phyloP scores from a whole-genome alignment of 2,329 filamentous ascomycete genomes.

The Berkeleyomyces rouxiae region DNA sequence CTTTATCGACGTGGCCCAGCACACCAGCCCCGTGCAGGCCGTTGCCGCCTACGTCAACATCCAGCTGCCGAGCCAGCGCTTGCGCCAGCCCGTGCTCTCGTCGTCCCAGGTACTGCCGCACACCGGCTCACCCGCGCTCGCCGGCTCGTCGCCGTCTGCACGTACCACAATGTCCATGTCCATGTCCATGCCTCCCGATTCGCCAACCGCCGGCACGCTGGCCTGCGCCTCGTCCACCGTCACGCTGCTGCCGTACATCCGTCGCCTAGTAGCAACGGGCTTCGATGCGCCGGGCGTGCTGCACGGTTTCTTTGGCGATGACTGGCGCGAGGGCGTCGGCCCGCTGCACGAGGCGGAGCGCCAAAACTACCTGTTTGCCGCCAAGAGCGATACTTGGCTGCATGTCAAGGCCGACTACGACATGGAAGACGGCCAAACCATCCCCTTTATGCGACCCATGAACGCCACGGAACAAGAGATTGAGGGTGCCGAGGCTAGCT shows the following conservation, averaged over 20 bases:
- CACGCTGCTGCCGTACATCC: constrained; percentile 74
- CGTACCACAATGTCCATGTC: not conserved
- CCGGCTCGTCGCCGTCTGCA: constrained; percentile 14
- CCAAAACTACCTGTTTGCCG: constrained; percentile 86
- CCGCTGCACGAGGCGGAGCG: constrained; percentile 76
- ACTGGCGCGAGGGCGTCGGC: constrained; percentile 68
- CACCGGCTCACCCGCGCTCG: constrained; percentile 19
- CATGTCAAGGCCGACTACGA: constrained; percentile 84
- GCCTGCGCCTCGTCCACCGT: constrained; percentile 25
- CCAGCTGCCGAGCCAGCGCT: constrained; percentile 66
- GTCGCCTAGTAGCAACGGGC: constrained; percentile 76
- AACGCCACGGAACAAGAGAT: constrained; percentile 67
- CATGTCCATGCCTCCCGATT: constrained; percentile 1
- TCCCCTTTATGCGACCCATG: constrained; percentile 78
- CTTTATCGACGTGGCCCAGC: constrained; percentile 82
- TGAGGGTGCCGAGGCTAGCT: constrained; percentile 61
- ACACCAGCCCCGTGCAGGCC: constrained; percentile 67
- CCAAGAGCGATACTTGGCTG: constrained; percentile 82
- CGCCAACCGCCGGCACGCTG: constrained; percentile 13
- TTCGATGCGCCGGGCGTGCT: constrained; percentile 78
- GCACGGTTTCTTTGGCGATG: constrained; percentile 92
- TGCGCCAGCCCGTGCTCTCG: constrained; percentile 17
- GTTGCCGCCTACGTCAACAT: constrained; percentile 88
- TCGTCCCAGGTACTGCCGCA: constrained; percentile 19
- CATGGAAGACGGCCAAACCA: constrained; percentile 62